A percentile compares a stretch with the other conserved stretches of the same genome.
Conservation (phyloP, 768 basidiomycete genomes). For the Mycena indigotica region DNA sequence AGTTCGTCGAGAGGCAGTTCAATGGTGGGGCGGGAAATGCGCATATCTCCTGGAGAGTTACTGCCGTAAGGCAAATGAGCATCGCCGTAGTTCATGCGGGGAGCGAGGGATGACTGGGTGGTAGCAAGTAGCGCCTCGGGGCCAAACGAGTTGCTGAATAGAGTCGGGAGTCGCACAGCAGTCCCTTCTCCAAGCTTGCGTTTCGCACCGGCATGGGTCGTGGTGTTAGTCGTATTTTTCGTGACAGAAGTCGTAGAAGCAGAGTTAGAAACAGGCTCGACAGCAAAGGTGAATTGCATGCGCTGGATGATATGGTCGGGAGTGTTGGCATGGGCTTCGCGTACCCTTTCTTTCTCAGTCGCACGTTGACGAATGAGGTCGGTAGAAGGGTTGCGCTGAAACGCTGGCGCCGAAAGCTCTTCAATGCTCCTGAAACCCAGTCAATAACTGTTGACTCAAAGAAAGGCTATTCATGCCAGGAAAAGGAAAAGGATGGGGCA, state of each 20-base stretch:
- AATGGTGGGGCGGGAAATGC: conserved; percentile 75
- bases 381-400: conserved; percentile 74
- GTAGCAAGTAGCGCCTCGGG: conserved; percentile 74
- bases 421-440: conserved; percentile 67
- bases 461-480: conserved; percentile 21
- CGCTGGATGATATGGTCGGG: conserved; percentile 76
- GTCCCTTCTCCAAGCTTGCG: conserved; percentile 24
- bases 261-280: conserved; percentile 65
- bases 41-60: conserved; percentile 30
- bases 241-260: conserved; percentile 52
- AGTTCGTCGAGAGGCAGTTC: conserved; percentile 87
- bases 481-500: background rate
- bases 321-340: conserved; percentile 65
- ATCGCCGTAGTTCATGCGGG: conserved; percentile 76
- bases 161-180: conserved; percentile 66
- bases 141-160: conserved; percentile 77
- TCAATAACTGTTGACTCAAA: conserved; percentile 16
- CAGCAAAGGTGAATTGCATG: conserved; percentile 89
- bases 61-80: conserved; percentile 59
- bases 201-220: conserved; percentile 10
- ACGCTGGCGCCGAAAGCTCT: conserved; percentile 83
- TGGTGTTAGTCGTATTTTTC: conserved; percentile 32
- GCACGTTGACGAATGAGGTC: conserved; percentile 83
- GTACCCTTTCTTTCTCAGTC: conserved; percentile 77
- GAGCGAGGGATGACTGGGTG: conserved; percentile 58